phyloP scores from a whole-genome alignment of 805 yeast species.

The Hanseniaspora nectarophila region DNA sequence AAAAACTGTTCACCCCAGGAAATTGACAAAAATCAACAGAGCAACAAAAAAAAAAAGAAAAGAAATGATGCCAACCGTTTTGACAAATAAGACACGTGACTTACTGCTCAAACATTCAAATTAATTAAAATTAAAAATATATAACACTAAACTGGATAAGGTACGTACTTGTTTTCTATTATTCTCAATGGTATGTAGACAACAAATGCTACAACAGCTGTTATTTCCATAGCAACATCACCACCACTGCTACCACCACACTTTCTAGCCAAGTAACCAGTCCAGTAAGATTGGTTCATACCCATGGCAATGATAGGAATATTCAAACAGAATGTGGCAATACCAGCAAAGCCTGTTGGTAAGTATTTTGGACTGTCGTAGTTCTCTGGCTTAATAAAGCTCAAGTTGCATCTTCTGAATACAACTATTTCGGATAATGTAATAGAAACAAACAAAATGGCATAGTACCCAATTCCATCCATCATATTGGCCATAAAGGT shows the following conservation, averaged over 20 bases:
- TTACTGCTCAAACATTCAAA: no score
- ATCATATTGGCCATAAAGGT: constrained; percentile 71
- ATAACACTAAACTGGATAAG: constrained; percentile 2
- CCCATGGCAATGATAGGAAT: constrained; percentile 78
- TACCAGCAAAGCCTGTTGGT: constrained; percentile 72
- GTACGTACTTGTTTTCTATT: constrained; percentile 48
- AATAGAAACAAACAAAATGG: constrained; percentile 72
- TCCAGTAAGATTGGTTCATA: constrained; percentile 77
- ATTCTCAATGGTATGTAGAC: constrained; percentile 49
- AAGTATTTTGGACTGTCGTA: constrained; percentile 46
- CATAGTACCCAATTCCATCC: constrained; percentile 84
- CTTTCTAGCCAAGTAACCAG: constrained; percentile 50
- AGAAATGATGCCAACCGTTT: no score
- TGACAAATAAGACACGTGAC: no score
- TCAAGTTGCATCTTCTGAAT: constrained; percentile 46
- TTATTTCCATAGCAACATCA: constrained; percentile 78
- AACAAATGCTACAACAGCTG: constrained; percentile 52
- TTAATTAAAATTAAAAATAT: no score
- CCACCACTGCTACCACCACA: constrained; percentile 60
- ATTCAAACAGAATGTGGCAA: constrained; percentile 68
- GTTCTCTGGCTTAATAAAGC: constrained; percentile 50
- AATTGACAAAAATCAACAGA: no score
- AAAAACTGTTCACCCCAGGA: no score
- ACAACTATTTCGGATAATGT: constrained; percentile 72
- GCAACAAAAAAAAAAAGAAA: no score